Evolutionary conservation across 2,329 filamentous ascomycete species (phyloP), one percentile per base, ranked within the genome.

Genomic region (Meredithiella fracta): DNA sequence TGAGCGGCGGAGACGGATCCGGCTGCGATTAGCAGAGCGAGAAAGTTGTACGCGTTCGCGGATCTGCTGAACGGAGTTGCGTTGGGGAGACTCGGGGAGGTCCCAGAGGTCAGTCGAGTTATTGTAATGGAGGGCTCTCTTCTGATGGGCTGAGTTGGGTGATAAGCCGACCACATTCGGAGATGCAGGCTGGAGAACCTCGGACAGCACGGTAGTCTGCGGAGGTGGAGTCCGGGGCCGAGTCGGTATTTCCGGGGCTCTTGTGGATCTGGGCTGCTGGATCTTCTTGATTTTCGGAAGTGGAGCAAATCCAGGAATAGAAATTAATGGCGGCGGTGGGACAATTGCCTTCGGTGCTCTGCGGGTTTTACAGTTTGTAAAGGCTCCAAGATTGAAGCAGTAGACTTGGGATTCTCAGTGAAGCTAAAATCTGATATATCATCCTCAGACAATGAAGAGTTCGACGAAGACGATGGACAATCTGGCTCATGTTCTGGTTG

Each of bases 21-120:
- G 51, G 37, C 34, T 40, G 29, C 34, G 34, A 17, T 26, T 40
- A 17, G 34, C 38, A 34, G 56, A 51, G 14, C 37, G 47, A 17
- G 56, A 38, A 11, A 47, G 40, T 22, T 34, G 51, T 11, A 51
- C 26, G 40, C 54, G 34, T 23, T 53, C 23, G 17, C 53, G 49
- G 29, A 56, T 56, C 20, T 53, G 22, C 31, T 49, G 23, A 5
- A n/a, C 22, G 14, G 57, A 29, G n/a, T 56, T 58, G 11, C 49
- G 38, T 5, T 37, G 38, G n/a, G 57, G 57, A 15, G 57, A 58
- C 20, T 58, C 53, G 7, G 57, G 57, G 2, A 58, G 25, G 6
- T 58, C 57, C 49, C 55, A 58, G 29, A 58, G 31, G 38, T 34
- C 53, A 7, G 40, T 23, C 26, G 51, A 42, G 34, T 58, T 20